Base-by-base conservation (phyloP, 2,329 filamentous ascomycete species). In the Fusarium devonianum region DNA sequence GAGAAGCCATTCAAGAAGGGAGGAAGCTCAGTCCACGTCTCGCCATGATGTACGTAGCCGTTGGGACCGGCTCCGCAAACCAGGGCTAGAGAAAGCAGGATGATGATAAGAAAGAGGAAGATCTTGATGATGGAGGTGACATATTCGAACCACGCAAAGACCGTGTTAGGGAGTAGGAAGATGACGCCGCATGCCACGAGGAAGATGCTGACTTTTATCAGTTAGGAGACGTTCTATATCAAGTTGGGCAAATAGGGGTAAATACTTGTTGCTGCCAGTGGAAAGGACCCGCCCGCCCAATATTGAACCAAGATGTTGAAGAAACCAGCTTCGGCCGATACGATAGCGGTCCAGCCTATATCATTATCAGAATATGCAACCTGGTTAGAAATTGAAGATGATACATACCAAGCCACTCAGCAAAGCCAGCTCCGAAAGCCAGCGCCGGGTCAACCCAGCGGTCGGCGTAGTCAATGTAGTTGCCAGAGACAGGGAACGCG, bases 381-480 rank as follows among this genome's bases (percentile, higher is more conserved):
- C 9, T 0, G 9, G n/a, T 12, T 5, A 17, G 30, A n/a, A n/a
- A n/a, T n/a, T n/a, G n/a, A n/a, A n/a, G n/a, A n/a, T n/a, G n/a
- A n/a, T n/a, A 51, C 54, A 10, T 17, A 60, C 57, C 56, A 23
- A 61, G 49, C 57, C 57, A 61, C 23, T 61, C 54, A 5, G 58
- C 58, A 19, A 62, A 62, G 9, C 58, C 58, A 11, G 58, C 58
- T 5, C 56, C 50, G 35, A 62, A 62, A 0, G 57, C 57, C n/a
- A 61, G 5, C 5, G 57, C 50, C 7, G 54, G 58, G 4, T 61
- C 58, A 8, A 62, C 57, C 50, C 57, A 61, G 7, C 54, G 45
- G 19, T 49, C 48, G 9, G 54, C 54, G 14, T 58, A 62, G 28
- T 62, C 58, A 13, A 60, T 60, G 6, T 47, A 60, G 37, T 58